phyloP scores from a whole-genome alignment of 2,329 filamentous ascomycete genomes.

The Diaporthe australafricana region DNA sequence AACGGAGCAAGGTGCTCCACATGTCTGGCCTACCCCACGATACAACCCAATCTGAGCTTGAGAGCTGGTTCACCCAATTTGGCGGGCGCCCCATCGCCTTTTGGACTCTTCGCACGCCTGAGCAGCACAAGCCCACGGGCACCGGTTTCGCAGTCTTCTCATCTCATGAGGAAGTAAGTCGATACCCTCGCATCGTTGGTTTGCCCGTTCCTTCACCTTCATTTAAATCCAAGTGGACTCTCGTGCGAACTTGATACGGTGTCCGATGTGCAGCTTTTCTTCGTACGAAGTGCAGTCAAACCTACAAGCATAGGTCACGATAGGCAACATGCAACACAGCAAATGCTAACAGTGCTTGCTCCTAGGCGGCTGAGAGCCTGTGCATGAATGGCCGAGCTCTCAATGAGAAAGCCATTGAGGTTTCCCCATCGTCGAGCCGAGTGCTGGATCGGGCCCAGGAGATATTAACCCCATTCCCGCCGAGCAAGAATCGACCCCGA shows the following conservation, averaged over 20 bases:
- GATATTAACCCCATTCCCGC: conserved; percentile 96
- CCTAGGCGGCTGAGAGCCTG: conserved; percentile 91
- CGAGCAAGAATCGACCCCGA: conserved; percentile 96
- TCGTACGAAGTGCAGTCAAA: conserved; percentile 20
- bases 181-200: conserved; percentile 32
- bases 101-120: conserved; percentile 96
- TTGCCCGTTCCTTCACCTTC: conserved; percentile 29
- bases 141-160: conserved; percentile 99
- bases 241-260: conserved; percentile 15
- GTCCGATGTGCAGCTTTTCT: conserved; percentile 6
- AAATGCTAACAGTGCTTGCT: conserved; percentile 28
- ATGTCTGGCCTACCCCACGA: conserved; percentile 98
- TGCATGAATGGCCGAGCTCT: conserved; percentile 99
- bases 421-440: conserved; percentile 95
- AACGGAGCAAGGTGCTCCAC: conserved; percentile 97
- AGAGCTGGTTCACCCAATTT: conserved; percentile 99
- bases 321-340: conserved; percentile 4
- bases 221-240: conserved; percentile 20
- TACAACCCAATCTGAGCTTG: conserved; percentile 97
- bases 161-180: conserved; percentile 94
- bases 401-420: conserved; percentile 99
- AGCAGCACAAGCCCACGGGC: conserved; percentile 99
- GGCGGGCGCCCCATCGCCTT: conserved; percentile 98
- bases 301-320: conserved; percentile 2
- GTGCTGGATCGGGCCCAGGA: conserved; percentile 96